Evolutionary conservation across 148 eudicot genomes (phyloP), one percentile per base, ranked within the genome.

Genomic region (Rheum nobile): DNA sequence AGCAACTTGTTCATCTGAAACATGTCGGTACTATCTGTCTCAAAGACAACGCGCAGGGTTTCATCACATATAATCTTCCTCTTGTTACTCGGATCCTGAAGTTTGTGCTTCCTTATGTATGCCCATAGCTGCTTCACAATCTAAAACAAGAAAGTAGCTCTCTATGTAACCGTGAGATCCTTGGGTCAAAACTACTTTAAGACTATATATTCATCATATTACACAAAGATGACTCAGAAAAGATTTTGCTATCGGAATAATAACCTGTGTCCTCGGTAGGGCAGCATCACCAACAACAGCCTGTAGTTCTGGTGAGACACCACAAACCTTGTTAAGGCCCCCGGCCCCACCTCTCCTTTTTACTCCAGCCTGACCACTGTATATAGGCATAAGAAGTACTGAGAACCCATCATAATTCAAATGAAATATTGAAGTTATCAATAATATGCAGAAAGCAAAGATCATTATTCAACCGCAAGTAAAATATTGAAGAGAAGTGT

Each of bases 1-100:
- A 90, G 92, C 81, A 86, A 67, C 75, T 88, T 88, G 79, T 90
- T 88, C 89, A 85, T 85, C 82, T 88, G 81, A 81, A 90, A 88
- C 96, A 86, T 85, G 74, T 90, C 88, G 16, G 89, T 90, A 47
- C 80, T 77, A 61, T 88, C 90, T 4, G 83, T 84, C 79, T 87
- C 92, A 71, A 90, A 88, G 52, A 88, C 79, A 52, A 82, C 26
- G 43, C 88, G 90, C 78, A 90, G 77, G 38, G 85, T 83, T 13
- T 88, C 92, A 63, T 88, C 85, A 75, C 96, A 88, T 12, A 85
- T 83, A 75, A 88, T 88, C 82, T 86, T 82, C 76, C 76, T 57
- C 46, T 79, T 79, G 74, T 79, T 75, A 24, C 77, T 79, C 44
- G 77, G 81, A 79, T 79, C 75, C 59, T 79, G 77, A 79, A 79